Conservation (phyloP, 805 yeast species). For the Blastobotrys americana region DNA sequence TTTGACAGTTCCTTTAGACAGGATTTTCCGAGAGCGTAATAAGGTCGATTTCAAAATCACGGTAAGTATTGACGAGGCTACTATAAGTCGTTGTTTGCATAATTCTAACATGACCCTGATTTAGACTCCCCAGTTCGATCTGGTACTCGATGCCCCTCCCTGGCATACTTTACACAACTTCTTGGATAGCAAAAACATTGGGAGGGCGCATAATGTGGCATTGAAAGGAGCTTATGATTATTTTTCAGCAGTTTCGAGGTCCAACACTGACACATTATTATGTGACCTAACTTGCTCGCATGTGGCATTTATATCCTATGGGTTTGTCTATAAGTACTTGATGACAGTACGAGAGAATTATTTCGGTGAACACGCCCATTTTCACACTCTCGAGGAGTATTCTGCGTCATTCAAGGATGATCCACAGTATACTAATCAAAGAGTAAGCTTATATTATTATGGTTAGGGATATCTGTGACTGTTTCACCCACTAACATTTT, state of each 20-base stretch:
- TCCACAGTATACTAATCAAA: constrained; percentile 9
- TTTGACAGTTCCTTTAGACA: constrained; percentile 51
- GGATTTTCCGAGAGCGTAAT: constrained; percentile 25
- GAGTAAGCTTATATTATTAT: constrained; percentile 1
- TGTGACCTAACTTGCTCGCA: constrained; percentile 60
- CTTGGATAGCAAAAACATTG: constrained; percentile 54
- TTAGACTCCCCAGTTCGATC: constrained; percentile 47
- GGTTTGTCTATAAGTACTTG: constrained; percentile 68
- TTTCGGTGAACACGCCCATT: constrained; percentile 79
- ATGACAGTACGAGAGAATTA: constrained; percentile 78
- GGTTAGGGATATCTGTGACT: constrained; percentile 5
- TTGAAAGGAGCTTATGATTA: constrained; percentile 62
- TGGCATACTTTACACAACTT: constrained; percentile 86
- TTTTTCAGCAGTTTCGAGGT: constrained; percentile 50
- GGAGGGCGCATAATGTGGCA: constrained; percentile 54
- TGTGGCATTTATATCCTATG: constrained; percentile 66
- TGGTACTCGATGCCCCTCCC: constrained; percentile 71
- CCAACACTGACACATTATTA: constrained; percentile 60
- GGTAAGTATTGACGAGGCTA: constrained; percentile 1
- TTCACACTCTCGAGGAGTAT: constrained; percentile 81
- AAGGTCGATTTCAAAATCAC: constrained; percentile 17
- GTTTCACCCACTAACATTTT: neutral
- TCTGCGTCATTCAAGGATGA: constrained; percentile 29
- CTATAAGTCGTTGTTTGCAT: too few species aligned
- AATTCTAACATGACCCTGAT: neutral